A percentile compares a stretch with the other conserved stretches of the same genome.
Conservation (phyloP, 257 asterid genomes). For the Rubia yunnanensis region DNA sequence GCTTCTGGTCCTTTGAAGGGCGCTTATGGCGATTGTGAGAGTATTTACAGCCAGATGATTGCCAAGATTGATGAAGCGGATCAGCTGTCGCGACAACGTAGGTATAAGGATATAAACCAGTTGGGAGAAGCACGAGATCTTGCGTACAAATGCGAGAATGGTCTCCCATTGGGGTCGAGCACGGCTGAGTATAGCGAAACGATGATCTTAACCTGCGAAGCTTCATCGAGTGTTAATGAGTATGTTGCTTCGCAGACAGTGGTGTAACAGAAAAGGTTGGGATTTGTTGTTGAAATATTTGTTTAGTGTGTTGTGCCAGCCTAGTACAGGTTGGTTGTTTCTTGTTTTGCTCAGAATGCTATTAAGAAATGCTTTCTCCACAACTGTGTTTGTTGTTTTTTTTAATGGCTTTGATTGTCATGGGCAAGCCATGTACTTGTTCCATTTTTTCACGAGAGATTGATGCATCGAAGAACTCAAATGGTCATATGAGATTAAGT, state of each 20-base stretch:
- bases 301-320: neutral
- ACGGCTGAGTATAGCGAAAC: constrained; percentile 5
- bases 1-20: neutral
- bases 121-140: constrained; percentile 10
- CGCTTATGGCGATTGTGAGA: constrained; percentile 9
- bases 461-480: neutral
- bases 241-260: neutral
- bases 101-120: constrained; percentile 11
- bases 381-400: neutral
- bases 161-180: constrained; percentile 1
- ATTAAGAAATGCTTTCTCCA: neutral
- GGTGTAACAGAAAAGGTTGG: neutral
- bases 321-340: neutral
- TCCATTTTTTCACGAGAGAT: neutral
- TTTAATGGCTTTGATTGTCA: neutral
- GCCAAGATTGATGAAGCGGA: constrained; percentile 6
- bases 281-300: neutral
- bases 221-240: constrained; percentile 14
- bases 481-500: neutral
- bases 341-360: neutral
- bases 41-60: constrained; percentile 1
- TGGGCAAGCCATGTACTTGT: neutral
- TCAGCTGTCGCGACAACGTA: constrained; percentile 4
- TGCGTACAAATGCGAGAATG: constrained; percentile 16
- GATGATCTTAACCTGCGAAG: constrained; percentile 14